Evolutionary conservation across 2,329 filamentous ascomycete species (phyloP), one percentile per base, ranked within the genome.

Genomic region (Cordyceps militaris): DNA sequence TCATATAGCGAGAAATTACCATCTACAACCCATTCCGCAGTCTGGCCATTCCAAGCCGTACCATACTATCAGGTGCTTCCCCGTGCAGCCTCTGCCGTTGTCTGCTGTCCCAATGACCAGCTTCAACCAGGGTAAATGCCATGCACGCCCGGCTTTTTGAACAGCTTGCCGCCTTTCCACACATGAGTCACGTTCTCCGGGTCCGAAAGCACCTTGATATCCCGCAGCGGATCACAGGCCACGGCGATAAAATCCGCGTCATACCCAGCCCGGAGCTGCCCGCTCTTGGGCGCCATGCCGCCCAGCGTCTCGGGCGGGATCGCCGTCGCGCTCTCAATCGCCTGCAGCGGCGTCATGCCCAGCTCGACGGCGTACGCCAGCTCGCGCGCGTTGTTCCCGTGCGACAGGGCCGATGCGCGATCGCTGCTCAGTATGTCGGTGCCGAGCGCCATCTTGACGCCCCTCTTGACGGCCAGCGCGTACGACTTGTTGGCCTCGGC

Each of bases 211-310:
- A 79, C 61, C 32, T 65, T 63, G 55, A 79, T 73, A 61, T 79
- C 66, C 0, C 75, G 70, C 21, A 80, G 64, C 0, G 77, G 78
- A 62, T 74, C 75, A 42, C 64, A 63, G 3, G 64, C 63, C 13
- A 81, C 62, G 4, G 72, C 77, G 61, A 81, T 77, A 51, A 79
- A 62, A 64, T 80, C 76, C 9, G 76, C 76, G 65, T 79, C 76
- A 60, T 72, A 79, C 1, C 75, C 75, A 30, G 64, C 72, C 63
- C 69, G 74, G 50, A 79, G 60, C 65, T 74, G 71, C 3, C 78
- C 77, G 16, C 70, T 71, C 64, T 70, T 67, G 0, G 76, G 76
- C 6, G 73, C 77, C 67, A 75, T 69, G 2, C 66, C 63, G 0
- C 76, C 76, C n/a, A 79, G 61, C 2, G 73, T 75, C 59, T 75